Evolutionary conservation across 2,329 filamentous ascomycete genomes (phyloP).

Genomic region (Cladophialophora yegresii): DNA sequence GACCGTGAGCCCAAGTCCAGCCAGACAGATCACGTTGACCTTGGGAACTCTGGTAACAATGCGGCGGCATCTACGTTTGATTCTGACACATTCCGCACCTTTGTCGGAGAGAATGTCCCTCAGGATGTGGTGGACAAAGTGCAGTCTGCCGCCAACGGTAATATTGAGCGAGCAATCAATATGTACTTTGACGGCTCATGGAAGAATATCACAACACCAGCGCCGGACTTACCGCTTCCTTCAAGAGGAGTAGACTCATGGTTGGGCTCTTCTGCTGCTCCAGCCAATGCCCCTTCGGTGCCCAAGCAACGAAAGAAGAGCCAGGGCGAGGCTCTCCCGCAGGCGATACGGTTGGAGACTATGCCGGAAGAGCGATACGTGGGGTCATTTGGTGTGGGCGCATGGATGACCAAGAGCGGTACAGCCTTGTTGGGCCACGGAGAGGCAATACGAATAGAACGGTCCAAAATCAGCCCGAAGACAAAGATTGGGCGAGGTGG

Average conservation of each 20-base stretch:
- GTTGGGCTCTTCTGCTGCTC: constrained; percentile 15
- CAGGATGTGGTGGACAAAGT: constrained; percentile 51
- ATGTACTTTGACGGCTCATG: constrained; percentile 66
- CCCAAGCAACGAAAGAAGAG: background rate
- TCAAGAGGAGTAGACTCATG: constrained; percentile 25
- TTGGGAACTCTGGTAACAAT: constrained; percentile 15
- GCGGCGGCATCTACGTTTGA: constrained; percentile 51
- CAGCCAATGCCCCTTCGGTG: background rate
- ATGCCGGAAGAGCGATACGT: constrained; percentile 72
- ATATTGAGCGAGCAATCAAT: constrained; percentile 64
- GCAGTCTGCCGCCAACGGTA: constrained; percentile 52
- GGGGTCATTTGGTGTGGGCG: constrained; percentile 86
- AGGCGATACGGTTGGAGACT: constrained; percentile 37
- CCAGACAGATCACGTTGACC: constrained; percentile 24
- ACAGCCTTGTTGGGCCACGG: constrained; percentile 73
- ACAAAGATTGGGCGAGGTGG: constrained; percentile 50
- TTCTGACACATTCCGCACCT: constrained; percentile 56
- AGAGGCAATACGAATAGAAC: constrained; percentile 82
- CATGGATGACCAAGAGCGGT: constrained; percentile 88
- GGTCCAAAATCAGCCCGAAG: constrained; percentile 71
- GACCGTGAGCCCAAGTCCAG: constrained; percentile 17
- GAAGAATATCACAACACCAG: constrained; percentile 41
- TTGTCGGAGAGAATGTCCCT: constrained; percentile 58
- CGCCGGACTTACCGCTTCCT: constrained; percentile 9
- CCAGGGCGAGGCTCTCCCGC: constrained; percentile 6